Evolutionary conservation across 2,329 filamentous ascomycete genomes (phyloP).

Genomic region (Neoscytalidium dimidiatum): DNA sequence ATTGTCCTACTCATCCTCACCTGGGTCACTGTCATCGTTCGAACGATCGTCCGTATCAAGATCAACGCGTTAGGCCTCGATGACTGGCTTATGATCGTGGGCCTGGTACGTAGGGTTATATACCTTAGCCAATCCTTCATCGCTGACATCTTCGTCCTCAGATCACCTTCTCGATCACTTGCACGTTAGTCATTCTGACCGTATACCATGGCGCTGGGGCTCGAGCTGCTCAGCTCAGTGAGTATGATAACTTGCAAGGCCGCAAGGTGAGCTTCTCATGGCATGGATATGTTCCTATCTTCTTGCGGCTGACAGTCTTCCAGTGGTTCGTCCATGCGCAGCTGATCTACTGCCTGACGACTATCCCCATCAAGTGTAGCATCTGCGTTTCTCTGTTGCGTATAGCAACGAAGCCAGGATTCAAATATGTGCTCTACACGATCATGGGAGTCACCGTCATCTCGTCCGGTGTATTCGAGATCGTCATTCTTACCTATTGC

Average conservation of each 20-base stretch:
- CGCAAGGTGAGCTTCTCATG: too few species aligned
- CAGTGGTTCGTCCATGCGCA: background rate
- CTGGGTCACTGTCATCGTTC: background rate
- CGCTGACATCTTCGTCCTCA: too few species aligned
- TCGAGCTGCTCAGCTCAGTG: too few species aligned
- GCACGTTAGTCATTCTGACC: too few species aligned
- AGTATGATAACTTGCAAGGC: too few species aligned
- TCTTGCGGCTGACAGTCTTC: background rate
- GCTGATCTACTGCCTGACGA: background rate
- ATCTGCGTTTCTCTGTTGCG: slow-evolving; percentile 6
- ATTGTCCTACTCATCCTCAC: background rate
- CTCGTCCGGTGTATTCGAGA: background rate
- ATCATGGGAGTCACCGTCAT: background rate
- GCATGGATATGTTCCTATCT: too few species aligned
- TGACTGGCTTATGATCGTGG: background rate
- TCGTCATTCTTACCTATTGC: slow-evolving; percentile 15
- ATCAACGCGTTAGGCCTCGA: background rate
- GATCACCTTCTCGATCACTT: too few species aligned
- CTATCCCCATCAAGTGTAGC: slow-evolving; percentile 3
- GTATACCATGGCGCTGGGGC: too few species aligned
- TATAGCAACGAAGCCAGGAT: background rate
- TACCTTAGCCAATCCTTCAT: too few species aligned
- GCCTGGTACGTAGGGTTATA: background rate
- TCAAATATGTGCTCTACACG: background rate
- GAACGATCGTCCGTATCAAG: background rate